Percentiles rank a stretch among this genome's conserved stretches.
phyloP scores from a whole-genome alignment of 345 rosid genomes.

The Boechera stricta region DNA sequence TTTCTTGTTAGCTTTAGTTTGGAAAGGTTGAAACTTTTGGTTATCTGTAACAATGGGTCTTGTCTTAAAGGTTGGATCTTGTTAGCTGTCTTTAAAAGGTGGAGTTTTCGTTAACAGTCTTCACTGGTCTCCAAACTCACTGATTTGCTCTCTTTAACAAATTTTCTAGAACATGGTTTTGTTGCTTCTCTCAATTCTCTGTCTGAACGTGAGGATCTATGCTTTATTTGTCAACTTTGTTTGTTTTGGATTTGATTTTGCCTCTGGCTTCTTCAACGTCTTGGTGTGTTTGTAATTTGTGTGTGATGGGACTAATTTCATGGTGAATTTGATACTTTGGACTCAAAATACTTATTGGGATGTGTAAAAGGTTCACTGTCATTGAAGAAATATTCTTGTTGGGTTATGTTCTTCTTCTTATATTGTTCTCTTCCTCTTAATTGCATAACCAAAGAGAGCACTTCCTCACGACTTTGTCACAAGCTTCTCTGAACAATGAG shows the following conservation, averaged over 20 bases:
- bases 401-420: not conserved
- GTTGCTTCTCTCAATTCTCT: not conserved
- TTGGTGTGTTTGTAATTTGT: not conserved
- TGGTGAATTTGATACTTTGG: not conserved
- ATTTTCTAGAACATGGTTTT: not conserved
- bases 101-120: not conserved
- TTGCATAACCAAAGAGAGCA: constrained; percentile 14
- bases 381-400: not conserved
- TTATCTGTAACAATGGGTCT: not conserved
- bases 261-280: not conserved
- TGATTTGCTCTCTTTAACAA: too few relatives aligned
- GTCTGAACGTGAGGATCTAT: not conserved
- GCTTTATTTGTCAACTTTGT: not conserved
- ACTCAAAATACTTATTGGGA: not conserved
- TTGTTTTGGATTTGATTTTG: not conserved
- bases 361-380: not conserved
- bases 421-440: not conserved
- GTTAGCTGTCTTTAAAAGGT: not conserved
- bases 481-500: not conserved
- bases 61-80: not conserved
- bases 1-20: not conserved
- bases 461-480: constrained; percentile 3
- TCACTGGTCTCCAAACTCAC: not conserved
- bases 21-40: not conserved
- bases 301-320: not conserved